phyloP scores from a whole-genome alignment of 2,329 filamentous ascomycete species.

The Xenoacremonium recifei region DNA sequence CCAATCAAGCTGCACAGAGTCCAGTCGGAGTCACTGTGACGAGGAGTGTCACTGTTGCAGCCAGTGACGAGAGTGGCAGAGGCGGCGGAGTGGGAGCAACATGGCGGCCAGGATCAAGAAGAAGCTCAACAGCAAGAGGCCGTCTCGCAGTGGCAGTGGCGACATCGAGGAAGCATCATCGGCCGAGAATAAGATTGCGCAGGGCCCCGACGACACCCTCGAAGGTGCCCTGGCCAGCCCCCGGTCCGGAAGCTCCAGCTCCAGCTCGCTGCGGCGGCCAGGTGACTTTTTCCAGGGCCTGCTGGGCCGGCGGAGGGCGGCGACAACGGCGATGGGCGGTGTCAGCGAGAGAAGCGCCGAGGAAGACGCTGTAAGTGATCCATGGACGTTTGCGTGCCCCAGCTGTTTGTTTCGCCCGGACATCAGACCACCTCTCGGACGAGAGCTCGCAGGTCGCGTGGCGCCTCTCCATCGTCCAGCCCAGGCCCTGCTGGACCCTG shows the following conservation, averaged over 20 bases:
- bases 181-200: constrained; percentile 15
- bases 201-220: neutral
- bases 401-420: neutral
- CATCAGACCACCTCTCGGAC: neutral
- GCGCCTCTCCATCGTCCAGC: neutral
- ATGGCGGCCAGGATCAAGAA: constrained; percentile 5
- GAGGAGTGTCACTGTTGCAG: too few relatives aligned
- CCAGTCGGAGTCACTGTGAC: neutral
- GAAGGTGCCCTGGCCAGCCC: neutral
- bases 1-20: neutral
- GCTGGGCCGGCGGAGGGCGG: constrained; percentile 15
- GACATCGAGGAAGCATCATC: neutral
- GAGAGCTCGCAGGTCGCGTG: neutral
- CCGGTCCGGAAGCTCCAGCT: neutral
- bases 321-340: constrained; percentile 1
- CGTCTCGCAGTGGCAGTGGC: too few relatives aligned
- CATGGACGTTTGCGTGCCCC: too few relatives aligned
- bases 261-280: constrained; percentile 10
- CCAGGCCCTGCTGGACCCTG: too few relatives aligned
- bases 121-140: constrained; percentile 9
- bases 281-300: constrained; percentile 20
- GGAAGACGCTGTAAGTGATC: constrained; percentile 22
- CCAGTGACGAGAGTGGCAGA: too few relatives aligned
- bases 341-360: constrained; percentile 1
- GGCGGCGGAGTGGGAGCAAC: too few relatives aligned